Evolutionary conservation across 805 yeast genomes (phyloP).

Genomic region (Candida corydali): DNA sequence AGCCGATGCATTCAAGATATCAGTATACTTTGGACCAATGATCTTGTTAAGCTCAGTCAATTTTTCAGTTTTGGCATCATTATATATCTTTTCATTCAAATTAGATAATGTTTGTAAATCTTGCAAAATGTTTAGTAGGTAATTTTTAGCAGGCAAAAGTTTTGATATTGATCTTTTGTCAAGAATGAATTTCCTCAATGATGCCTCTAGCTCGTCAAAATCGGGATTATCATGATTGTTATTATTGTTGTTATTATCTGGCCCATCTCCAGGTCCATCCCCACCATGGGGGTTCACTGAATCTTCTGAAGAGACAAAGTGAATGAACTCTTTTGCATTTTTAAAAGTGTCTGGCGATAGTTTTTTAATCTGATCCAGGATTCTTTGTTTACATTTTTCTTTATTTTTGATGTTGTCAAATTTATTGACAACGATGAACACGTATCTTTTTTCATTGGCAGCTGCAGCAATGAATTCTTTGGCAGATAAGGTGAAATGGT

Average conservation of each 20-base stretch:
- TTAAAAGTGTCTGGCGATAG: slow-evolving; percentile 90
- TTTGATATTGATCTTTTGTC: slow-evolving; percentile 89
- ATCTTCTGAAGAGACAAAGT: slow-evolving; percentile 71
- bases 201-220: slow-evolving; percentile 80
- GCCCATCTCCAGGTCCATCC: no score
- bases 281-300: slow-evolving; percentile 31
- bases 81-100: slow-evolving; percentile 56
- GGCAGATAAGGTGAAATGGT: slow-evolving; percentile 91
- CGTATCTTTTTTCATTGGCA: slow-evolving; percentile 84
- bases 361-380: slow-evolving; percentile 78
- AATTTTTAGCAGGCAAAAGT: slow-evolving; percentile 89
- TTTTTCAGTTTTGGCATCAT: slow-evolving; percentile 45
- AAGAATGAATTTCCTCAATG: slow-evolving; percentile 77
- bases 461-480: slow-evolving; percentile 89
- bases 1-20: slow-evolving; percentile 47
- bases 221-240: slow-evolving; percentile 46
- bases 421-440: slow-evolving; percentile 90
- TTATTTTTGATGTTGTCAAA: slow-evolving; percentile 85
- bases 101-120: slow-evolving; percentile 63
- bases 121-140: slow-evolving; percentile 58
- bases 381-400: slow-evolving; percentile 68
- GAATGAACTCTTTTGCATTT: slow-evolving; percentile 86
- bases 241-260: slow-evolving; percentile 25
- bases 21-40: slow-evolving; percentile 63
- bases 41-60: slow-evolving; percentile 44